Base-by-base conservation (phyloP, 1,284 basidiomycete species). In the Xerocomus cyaneibrunnescens region DNA sequence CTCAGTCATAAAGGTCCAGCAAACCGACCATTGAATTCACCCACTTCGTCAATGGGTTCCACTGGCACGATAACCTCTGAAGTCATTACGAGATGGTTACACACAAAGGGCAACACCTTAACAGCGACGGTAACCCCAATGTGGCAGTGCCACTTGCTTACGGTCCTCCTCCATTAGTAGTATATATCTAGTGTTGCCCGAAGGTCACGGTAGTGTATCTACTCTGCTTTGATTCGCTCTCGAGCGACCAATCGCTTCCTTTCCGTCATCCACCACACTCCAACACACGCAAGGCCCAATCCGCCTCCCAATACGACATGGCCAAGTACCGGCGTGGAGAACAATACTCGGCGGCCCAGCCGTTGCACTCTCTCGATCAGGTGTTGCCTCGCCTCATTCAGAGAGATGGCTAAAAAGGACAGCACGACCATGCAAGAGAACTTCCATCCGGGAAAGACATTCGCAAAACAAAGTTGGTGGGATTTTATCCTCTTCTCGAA, bases 211-310 rank as follows among this genome's bases (percentile, higher is more conserved):
- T 10, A 31, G 10, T 6, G 4, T 45, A 39, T 48, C 52, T 68
- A 67, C 25, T 62, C 63, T 44, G 22, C 38, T 43, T 66, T 67
- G 23, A 50, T 34, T 37, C 54, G 58, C 27, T 25, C 37, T 42
- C 54, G 60, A 45, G 54, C 27, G 9, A 69, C 32, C 44, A 70
- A 39, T n/a, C 36, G 44, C 17, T 47, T 64, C n/a, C 66, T 64
- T 40, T 59, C 57, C 21, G 70, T 68, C 28, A 64, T 56, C 78
- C 77, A 82, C 80, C 80, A 81, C 22, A 66, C 56, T n/a, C 60
- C 65, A 27, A 76, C 41, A 57, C 74, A 81, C 3, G 59, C 25
- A 14, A 77, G 46, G 4, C 72, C 75, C 44, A 81, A 48, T 2
- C 59, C 56, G 32, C 58, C 70, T 9, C 80, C 80, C 34, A 76